Percentiles rank a stretch among this genome's conserved stretches.
Evolutionary conservation across 768 basidiomycete species (phyloP).

Genomic region (Artomyces pyxidatus): DNA sequence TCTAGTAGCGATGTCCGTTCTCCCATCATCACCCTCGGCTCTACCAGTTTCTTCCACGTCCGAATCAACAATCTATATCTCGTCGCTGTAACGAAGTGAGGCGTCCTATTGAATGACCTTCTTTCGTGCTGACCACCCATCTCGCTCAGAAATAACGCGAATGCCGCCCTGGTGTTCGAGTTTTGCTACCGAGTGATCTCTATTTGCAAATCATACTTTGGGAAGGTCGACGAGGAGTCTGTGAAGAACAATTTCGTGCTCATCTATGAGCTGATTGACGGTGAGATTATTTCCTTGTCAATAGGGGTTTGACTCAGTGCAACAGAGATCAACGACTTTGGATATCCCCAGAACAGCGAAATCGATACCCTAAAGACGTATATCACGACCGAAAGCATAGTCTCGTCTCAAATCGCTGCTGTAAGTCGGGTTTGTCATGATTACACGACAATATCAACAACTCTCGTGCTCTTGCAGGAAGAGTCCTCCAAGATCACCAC

Average conservation of each 20-base stretch:
- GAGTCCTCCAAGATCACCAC: constrained; percentile 95
- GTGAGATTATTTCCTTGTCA: no score
- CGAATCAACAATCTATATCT: constrained; percentile 93
- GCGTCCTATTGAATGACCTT: constrained; percentile 18
- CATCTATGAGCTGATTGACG: constrained; percentile 96
- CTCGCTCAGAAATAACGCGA: constrained; percentile 81
- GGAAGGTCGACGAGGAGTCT: constrained; percentile 95
- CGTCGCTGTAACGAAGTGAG: constrained; percentile 89
- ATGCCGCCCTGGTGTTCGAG: constrained; percentile 96
- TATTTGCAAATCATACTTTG: constrained; percentile 94
- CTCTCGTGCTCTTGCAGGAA: constrained; percentile 48
- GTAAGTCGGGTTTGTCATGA: constrained; percentile 52
- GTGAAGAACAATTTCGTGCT: constrained; percentile 99
- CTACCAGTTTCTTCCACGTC: constrained; percentile 98
- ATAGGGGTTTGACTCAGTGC: no score
- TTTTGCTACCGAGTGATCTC: constrained; percentile 95
- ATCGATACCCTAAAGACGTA: constrained; percentile 96
- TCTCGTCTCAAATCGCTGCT: constrained; percentile 75
- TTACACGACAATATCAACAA: not conserved
- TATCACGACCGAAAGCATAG: constrained; percentile 95
- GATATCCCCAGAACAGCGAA: constrained; percentile 98
- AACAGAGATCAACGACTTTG: constrained; percentile 98
- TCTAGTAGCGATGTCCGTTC: constrained; percentile 96
- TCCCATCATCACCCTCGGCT: constrained; percentile 95
- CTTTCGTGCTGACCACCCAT: not conserved